Conservation (phyloP, 2,329 filamentous ascomycete genomes). For the Ceratocystis ficicola region DNA sequence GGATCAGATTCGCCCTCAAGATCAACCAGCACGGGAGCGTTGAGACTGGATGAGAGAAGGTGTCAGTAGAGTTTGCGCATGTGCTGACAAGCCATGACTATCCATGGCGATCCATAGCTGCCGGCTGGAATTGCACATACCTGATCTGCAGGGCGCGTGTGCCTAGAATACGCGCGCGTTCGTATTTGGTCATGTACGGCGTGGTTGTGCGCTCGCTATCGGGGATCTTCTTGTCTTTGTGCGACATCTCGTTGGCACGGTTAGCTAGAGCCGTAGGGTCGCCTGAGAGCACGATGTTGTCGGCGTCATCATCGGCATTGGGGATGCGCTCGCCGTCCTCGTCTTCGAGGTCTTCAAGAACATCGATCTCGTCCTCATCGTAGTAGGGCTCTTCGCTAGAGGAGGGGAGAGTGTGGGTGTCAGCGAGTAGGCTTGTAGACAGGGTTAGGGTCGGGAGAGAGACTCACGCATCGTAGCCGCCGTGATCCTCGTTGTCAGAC, state of each 20-base stretch:
- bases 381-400: slow-evolving; percentile 56
- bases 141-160: slow-evolving; percentile 93
- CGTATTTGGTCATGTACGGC: slow-evolving; percentile 99
- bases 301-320: slow-evolving; percentile 44
- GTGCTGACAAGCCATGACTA: background rate
- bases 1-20: slow-evolving; percentile 96
- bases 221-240: slow-evolving; percentile 77
- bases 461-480: slow-evolving; percentile 45
- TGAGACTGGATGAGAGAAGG: slow-evolving; percentile 54
- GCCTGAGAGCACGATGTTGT: slow-evolving; percentile 48
- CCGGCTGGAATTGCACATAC: slow-evolving; percentile 35
- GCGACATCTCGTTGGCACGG: slow-evolving; percentile 43
- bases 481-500: slow-evolving; percentile 63
- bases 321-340: slow-evolving; percentile 41
- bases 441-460: background rate
- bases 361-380: slow-evolving; percentile 55
- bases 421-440: background rate
- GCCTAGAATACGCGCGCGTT: slow-evolving; percentile 82
- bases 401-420: background rate
- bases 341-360: slow-evolving; percentile 42
- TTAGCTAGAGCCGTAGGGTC: slow-evolving; percentile 47
- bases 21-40: slow-evolving; percentile 91
- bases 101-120: background rate
- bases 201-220: slow-evolving; percentile 83
- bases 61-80: background rate